A percentile compares a stretch with the other conserved stretches of the same genome.
Evolutionary conservation across 1,284 basidiomycete genomes (phyloP).

Genomic region (Thecaphora thlaspeos): DNA sequence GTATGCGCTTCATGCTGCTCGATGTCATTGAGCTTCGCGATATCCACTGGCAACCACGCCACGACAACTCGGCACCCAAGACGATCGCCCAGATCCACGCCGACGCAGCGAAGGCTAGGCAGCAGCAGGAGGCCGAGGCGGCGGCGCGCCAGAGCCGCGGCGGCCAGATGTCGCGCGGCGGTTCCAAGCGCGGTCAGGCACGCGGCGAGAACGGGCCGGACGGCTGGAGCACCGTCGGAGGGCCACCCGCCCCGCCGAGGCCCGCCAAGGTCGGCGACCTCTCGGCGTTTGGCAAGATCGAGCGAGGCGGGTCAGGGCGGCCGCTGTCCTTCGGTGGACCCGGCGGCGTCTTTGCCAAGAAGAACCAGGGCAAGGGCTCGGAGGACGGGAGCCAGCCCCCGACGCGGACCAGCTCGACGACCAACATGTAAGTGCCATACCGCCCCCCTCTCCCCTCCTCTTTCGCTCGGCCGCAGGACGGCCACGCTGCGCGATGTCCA

Average conservation of each 20-base stretch:
- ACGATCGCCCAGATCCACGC: slow-evolving; percentile 89
- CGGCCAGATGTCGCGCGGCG: slow-evolving; percentile 73
- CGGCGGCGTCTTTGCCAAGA: slow-evolving; percentile 71
- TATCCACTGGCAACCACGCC: slow-evolving; percentile 76
- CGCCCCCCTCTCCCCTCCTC: no score
- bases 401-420: slow-evolving; percentile 72
- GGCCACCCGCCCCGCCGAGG: slow-evolving; percentile 61
- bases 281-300: slow-evolving; percentile 76
- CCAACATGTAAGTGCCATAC: slow-evolving; percentile 67
- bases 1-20: slow-evolving; percentile 94
- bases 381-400: slow-evolving; percentile 66
- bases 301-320: slow-evolving; percentile 54
- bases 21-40: slow-evolving; percentile 85
- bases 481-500: no score
- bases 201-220: slow-evolving; percentile 61
- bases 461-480: no score
- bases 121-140: slow-evolving; percentile 38
- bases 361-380: slow-evolving; percentile 61
- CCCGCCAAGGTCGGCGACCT: slow-evolving; percentile 80
- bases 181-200: slow-evolving; percentile 78
- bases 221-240: slow-evolving; percentile 80
- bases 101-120: slow-evolving; percentile 63
- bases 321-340: slow-evolving; percentile 70
- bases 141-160: slow-evolving; percentile 62
- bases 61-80: slow-evolving; percentile 73